These are phyloP conservation scores for Podospora pseudopauciseta DNA, from an alignment of 495 filamentous ascomycete species.

Conservation along the genomic window DNA sequence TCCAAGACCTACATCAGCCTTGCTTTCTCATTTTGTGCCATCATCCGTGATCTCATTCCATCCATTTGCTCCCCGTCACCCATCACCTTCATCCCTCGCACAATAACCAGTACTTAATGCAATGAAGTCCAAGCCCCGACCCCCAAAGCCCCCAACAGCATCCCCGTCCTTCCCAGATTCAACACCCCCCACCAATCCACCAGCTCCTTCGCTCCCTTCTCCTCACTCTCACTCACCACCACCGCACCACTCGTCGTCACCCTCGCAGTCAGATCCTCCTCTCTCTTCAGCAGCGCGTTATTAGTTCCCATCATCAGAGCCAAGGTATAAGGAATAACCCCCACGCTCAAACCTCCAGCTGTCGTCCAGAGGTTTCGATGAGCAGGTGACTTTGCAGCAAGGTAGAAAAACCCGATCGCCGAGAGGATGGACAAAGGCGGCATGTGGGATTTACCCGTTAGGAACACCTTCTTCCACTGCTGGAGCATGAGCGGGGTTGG, in stretches of 20 bases:
- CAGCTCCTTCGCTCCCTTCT: constrained; percentile 39
- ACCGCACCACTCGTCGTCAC: constrained; percentile 8
- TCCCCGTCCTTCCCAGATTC: constrained; percentile 46
- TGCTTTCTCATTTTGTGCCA: not conserved
- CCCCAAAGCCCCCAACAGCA: constrained; percentile 26
- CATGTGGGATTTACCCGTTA: constrained; percentile 33
- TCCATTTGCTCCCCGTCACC: not conserved
- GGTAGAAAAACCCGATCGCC: constrained; percentile 39
- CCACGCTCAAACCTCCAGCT: constrained; percentile 39
- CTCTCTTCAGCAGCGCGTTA: constrained; percentile 36
- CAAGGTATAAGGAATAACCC: constrained; percentile 51
- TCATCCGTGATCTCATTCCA: not conserved
- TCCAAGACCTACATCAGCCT: not conserved
- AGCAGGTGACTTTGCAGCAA: constrained; percentile 28
- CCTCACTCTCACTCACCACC: constrained; percentile 10
- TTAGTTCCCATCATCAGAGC: constrained; percentile 45
- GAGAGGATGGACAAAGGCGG: constrained; percentile 33
- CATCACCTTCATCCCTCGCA: not conserved
- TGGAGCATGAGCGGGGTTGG: constrained; percentile 49
- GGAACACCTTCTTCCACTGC: constrained; percentile 46
- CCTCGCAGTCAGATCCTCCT: constrained; percentile 29
- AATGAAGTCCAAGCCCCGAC: constrained; percentile 10
- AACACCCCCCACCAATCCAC: constrained; percentile 54
- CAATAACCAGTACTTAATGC: not conserved
- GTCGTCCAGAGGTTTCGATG: constrained; percentile 3